These are phyloP conservation scores for Capsicum baccatum DNA, from an alignment of 257 asterid genomes.

Conservation along the genomic window DNA sequence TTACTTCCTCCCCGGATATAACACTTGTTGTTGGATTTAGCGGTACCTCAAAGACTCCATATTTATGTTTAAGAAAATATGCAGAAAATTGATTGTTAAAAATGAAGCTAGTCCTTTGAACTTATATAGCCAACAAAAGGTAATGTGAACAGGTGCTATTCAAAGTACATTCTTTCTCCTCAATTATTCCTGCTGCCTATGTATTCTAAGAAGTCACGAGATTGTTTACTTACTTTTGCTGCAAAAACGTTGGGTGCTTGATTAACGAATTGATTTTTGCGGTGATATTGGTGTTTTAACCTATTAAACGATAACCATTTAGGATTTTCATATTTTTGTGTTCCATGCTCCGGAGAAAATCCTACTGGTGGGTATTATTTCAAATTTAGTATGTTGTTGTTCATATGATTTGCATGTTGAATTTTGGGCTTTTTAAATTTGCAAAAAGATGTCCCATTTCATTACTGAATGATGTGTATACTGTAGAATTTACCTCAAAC, in stretches of 20 bases:
- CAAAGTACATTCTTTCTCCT: no score
- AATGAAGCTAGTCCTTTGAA: no score
- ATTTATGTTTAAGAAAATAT: no score
- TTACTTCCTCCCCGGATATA: no score
- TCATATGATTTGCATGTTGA: neutral
- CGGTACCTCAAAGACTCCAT: no score
- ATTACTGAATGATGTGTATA: neutral
- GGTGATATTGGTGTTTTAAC: neutral
- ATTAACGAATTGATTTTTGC: neutral
- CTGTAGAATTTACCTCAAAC: neutral
- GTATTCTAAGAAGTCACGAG: neutral
- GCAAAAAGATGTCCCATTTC: neutral
- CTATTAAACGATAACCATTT: neutral
- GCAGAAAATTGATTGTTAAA: no score
- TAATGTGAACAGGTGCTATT: no score
- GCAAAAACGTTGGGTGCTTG: neutral
- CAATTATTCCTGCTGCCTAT: neutral
- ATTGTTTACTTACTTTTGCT: neutral
- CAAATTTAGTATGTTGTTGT: slow-evolving; percentile 5
- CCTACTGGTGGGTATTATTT: neutral
- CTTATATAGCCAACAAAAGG: no score
- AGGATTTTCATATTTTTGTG: neutral
- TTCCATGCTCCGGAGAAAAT: neutral
- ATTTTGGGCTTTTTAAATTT: slow-evolving; percentile 16
- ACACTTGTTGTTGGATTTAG: no score